Evolutionary conservation across 2,329 filamentous ascomycete genomes (phyloP), one percentile per base, ranked within the genome.

Genomic region (Lasiodiplodia theobromae): DNA sequence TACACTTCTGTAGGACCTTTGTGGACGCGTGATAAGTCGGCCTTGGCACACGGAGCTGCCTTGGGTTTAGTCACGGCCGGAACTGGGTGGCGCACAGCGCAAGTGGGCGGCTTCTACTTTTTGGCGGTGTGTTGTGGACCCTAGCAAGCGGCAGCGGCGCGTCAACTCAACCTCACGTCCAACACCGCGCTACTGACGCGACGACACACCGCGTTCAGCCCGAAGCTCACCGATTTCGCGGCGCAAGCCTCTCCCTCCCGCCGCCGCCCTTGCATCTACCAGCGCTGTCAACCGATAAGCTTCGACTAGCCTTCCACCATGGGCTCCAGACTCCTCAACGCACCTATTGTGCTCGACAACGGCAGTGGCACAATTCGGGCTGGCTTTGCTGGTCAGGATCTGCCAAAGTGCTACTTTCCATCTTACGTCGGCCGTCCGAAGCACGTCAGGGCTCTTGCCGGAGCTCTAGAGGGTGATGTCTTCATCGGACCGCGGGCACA

Each of bases 281-380:
- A 64, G 60, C 31, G 31, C n/a, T 21, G 12, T 53, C 47, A 38
- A n/a, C 38, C 52, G 44, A 52, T 47, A 52, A 64, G 60, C 60
- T 64, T 38, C 47, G 16, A 52, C 28, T 47, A 11, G n/a, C 31
- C 60, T 21, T 14, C 60, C 28, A 38, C 47, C 60, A 64, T 64
- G 60, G 85, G 86, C 72, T 90, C 91, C 78, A 86, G 86, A 70
- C 89, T 98, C 68, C 96, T 97, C 86, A 99, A 99, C 86, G 94
- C 94, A 73, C 94, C 96, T 69, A 97, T 99, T 81, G 96, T 99
- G 78, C 92, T 99, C 77, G 96, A 99, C 88, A 99, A 99, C 84
- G 96, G 96, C 77, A 97, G 94, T 73, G 96, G 96, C 72, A 99
- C 96, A 4, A 98, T 99, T 79, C 89, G 96, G 79, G 96, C 96